Conservation (phyloP, 1,284 basidiomycete genomes). For the Naganishia albida region DNA sequence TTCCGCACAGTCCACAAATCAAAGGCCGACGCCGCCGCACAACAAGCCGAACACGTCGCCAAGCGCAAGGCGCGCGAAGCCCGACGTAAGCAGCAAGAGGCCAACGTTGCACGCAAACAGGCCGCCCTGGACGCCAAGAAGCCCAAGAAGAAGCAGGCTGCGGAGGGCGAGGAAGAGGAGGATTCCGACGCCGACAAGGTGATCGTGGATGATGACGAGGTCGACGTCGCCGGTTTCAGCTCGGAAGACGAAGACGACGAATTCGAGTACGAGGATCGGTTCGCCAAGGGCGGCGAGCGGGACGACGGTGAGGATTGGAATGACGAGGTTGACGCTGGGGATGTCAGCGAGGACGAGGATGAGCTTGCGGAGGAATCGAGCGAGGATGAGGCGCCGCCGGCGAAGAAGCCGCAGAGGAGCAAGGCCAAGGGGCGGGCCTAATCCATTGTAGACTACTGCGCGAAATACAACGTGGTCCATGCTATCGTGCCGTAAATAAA, state of each 20-base stretch:
- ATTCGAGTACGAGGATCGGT: constrained; percentile 54
- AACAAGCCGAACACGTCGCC: constrained; percentile 71
- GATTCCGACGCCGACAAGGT: constrained; percentile 52
- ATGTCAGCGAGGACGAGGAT: constrained; percentile 61
- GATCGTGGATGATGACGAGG: constrained; percentile 54
- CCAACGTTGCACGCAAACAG: constrained; percentile 80
- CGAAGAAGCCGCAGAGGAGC: constrained; percentile 27
- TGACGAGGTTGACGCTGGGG: constrained; percentile 64
- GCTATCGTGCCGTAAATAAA: too few relatives aligned
- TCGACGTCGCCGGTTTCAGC: constrained; percentile 53
- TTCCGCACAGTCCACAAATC: constrained; percentile 71
- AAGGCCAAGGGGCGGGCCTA: constrained; percentile 26
- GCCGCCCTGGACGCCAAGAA: constrained; percentile 50
- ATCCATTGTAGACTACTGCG: neutral
- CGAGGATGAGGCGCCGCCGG: constrained; percentile 36
- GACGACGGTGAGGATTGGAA: constrained; percentile 42
- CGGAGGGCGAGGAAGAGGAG: constrained; percentile 40
- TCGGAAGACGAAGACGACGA: constrained; percentile 54
- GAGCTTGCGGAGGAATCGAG: constrained; percentile 48
- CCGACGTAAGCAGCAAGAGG: constrained; percentile 80
- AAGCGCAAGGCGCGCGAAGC: constrained; percentile 72
- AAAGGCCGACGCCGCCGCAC: constrained; percentile 66
- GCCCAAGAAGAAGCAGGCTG: constrained; percentile 37
- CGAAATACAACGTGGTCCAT: neutral
- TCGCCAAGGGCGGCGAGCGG: constrained; percentile 43